These are phyloP conservation scores for Gilbertella persicaria DNA, from an alignment of 371 early-diverging fungal species.

Conservation along the genomic window DNA sequence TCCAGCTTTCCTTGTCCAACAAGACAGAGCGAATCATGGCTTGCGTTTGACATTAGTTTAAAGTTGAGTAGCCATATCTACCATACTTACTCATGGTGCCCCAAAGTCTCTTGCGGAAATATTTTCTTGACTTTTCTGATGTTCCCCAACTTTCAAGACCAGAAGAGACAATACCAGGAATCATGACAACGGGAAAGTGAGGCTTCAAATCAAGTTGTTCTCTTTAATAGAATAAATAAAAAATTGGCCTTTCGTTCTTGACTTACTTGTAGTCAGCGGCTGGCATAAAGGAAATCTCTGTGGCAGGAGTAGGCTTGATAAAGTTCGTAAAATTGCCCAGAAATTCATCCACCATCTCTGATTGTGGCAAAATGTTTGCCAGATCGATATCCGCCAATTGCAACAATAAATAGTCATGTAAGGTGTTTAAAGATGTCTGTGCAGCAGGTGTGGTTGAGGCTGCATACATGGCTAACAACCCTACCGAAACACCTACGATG, in stretches of 20 bases:
- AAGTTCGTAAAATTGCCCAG: slow-evolving; percentile 63
- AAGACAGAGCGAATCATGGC: slow-evolving; percentile 83
- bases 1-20: slow-evolving; percentile 88
- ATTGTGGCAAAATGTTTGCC: slow-evolving; percentile 61
- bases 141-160: slow-evolving; percentile 93
- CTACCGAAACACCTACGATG: slow-evolving; percentile 35
- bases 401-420: slow-evolving; percentile 43
- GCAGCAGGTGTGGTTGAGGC: slow-evolving; percentile 44
- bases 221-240: slow-evolving; percentile 17
- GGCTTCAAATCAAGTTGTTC: slow-evolving; percentile 41
- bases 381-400: slow-evolving; percentile 66
- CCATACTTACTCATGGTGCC: slow-evolving; percentile 78
- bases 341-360: slow-evolving; percentile 72
- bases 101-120: slow-evolving; percentile 93
- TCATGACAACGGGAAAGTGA: slow-evolving; percentile 79
- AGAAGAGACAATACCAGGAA: slow-evolving; percentile 92
- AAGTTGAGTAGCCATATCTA: not conserved
- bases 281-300: slow-evolving; percentile 51
- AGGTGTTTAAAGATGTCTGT: slow-evolving; percentile 34
- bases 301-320: slow-evolving; percentile 54
- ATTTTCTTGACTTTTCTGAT: slow-evolving; percentile 69
- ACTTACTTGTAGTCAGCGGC: slow-evolving; percentile 43
- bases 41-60: too few species aligned
- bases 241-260: not conserved
- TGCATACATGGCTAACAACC: slow-evolving; percentile 28